Base-by-base conservation (phyloP, 2,329 filamentous ascomycete genomes). In the Ceratocystis variospora region DNA sequence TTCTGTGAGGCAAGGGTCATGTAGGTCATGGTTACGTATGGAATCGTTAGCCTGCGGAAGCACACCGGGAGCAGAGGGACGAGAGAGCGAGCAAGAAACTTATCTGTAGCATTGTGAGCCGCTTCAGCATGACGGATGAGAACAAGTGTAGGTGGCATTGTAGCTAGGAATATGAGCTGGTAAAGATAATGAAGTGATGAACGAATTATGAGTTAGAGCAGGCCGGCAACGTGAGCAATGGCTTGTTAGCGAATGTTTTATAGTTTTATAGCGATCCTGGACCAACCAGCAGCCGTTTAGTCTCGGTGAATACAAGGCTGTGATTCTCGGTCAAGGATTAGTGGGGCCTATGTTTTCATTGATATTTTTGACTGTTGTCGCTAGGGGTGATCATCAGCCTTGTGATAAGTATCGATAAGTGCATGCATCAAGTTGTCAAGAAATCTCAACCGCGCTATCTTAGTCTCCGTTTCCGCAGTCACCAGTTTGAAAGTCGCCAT, bases 81-180 rank as follows among this genome's bases (percentile, higher is more conserved):
- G 55, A 31, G 25, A n/a, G 28, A 59, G 5, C 48, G 72, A 68
- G 3, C 62, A 65, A 59, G 64, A 64, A 31, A 80, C 80, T 76
- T 77, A 83, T 83, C 73, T 62, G 75, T 72, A 15, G 76, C 74
- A 68, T 84, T 84, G 72, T 84, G 82, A n/a, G 78, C 72, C 7
- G 79, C 82, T 75, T 97, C 89, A 17, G 89, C 93, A 80, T 97
- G 93, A 71, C 93, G 88, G 72, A 96, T 87, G 72, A 97, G 80
- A 70, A 97, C 88, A 68, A 96, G 71, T 0, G 77, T 82, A 0
- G 81, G 81, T 63, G 81, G 72, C 81, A 84, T 83, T 22, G 2
- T 28, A 53, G 33, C 19, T 62, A 48, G 22, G 31, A 33, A 22
- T 62, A 46, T 22, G 10, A 55, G 33, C 28, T 2, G 22, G 15